A percentile compares a stretch with the other conserved stretches of the same genome.
phyloP scores from a whole-genome alignment of 768 basidiomycete species.

The Butyriboletus loyo region DNA sequence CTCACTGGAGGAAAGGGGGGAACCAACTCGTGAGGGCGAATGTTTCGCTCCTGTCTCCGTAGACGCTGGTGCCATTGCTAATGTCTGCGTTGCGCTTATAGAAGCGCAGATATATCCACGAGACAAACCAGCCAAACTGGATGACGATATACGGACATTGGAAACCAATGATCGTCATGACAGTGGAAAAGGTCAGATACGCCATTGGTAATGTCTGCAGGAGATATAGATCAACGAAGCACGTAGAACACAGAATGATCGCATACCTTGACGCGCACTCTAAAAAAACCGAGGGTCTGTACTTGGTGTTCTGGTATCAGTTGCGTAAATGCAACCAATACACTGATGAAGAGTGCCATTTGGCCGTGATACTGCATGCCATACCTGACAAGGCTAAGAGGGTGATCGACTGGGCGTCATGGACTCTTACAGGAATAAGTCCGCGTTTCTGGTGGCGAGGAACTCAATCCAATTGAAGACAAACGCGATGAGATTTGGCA shows the following conservation, averaged over 20 bases:
- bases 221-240: conserved; percentile 2
- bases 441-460: conserved; percentile 62
- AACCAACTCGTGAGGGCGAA: conserved; percentile 96
- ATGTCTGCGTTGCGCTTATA: conserved; percentile 85
- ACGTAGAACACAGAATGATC: not conserved
- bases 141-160: conserved; percentile 91
- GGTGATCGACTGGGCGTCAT: conserved; percentile 4
- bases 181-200: conserved; percentile 85
- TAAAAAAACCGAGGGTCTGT: conserved; percentile 82
- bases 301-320: conserved; percentile 98
- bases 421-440: conserved; percentile 70
- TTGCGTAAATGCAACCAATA: conserved; percentile 96
- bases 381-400: conserved; percentile 50
- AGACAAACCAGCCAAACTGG: conserved; percentile 98
- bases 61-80: conserved; percentile 58
- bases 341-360: conserved; percentile 83
- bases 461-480: conserved; percentile 89
- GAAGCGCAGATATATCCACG: conserved; percentile 95
- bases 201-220: conserved; percentile 89
- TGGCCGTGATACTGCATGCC: conserved; percentile 90
- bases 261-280: conserved; percentile 84
- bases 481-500: conserved; percentile 86
- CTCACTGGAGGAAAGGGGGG: conserved; percentile 92
- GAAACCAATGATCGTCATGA: conserved; percentile 78
- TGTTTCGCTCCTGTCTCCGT: conserved; percentile 95